Base-by-base conservation (phyloP, 208 protist genomes). In the Trypanosoma brucei region DNA sequence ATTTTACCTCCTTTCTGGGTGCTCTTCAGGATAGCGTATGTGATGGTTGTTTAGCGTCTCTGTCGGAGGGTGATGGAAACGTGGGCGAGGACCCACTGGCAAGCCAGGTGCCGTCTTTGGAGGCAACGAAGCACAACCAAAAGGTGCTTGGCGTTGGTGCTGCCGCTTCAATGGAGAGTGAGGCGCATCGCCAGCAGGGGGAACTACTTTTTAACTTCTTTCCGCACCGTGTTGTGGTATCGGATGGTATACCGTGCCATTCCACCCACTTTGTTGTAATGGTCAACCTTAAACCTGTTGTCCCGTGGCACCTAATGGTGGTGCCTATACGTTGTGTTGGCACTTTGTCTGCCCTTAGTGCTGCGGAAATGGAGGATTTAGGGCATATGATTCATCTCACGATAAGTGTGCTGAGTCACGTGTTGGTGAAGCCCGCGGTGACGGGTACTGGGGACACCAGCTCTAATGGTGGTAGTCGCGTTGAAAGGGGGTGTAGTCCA, bases 251-350 rank as follows among this genome's bases (percentile, higher is more conserved):
- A 30, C 77, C 83, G 9, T 91, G 79, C 55, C 71, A 74, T 58
- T 83, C 81, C 30, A 5, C 35, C 9, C 62, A 87, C 74, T 92
- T 92, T 62, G 79, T 75, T 44, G 84, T 94, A 9, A 52, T 94
- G 58, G 85, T 92, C 35, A 94, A 92, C 57, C 68, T 91, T 49
- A 91, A 83, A 70, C 88, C 88, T 7, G 86, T 94, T 58, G 83
- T 86, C 14, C 83, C 81, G 14, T 51, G 80, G 30, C 88, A 94
- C 38, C 63, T 94, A 50, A 85, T 94, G 76, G 76, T 94, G 8
- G 83, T 94, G 11, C 88, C 88, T 11, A 78, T 86, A 38, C 88
- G 88, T 49, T 88, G 81, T 61, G 72, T 92, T 0, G 79, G 76
- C 42, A 85, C 83, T 2, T 75, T 94, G 14, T 72, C 83, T 62